phyloP scores from a whole-genome alignment of 176 grass and related monocot species.

The Hsuehochloa calcarea region DNA sequence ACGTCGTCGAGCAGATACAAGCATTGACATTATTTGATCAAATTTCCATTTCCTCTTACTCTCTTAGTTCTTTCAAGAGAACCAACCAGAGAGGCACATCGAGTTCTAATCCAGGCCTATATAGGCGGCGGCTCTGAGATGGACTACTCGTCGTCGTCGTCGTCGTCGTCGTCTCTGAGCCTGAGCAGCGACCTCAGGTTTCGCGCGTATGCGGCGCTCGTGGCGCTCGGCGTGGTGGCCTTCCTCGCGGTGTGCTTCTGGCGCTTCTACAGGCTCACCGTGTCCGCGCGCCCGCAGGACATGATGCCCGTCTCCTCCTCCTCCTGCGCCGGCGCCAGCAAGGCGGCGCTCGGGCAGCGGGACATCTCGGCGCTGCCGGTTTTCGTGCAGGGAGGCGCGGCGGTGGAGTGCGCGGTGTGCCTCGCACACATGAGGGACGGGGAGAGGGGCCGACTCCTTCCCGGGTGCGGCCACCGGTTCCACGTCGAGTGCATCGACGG shows the following conservation, averaged over 20 bases:
- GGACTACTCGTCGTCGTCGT: not conserved
- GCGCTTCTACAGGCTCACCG: slow-evolving; percentile 41
- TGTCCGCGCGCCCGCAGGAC: slow-evolving; percentile 45
- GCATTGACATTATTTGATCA: not conserved
- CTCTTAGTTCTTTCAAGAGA: too few species aligned
- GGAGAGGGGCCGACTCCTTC: slow-evolving; percentile 45
- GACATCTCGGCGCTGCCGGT: slow-evolving; percentile 39
- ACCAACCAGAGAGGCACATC: not conserved
- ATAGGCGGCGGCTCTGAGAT: not conserved
- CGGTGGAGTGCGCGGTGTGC: slow-evolving; percentile 61
- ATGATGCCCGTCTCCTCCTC: not conserved
- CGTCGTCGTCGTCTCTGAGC: not conserved
- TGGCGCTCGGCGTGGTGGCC: not conserved
- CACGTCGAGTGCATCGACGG: slow-evolving; percentile 58
- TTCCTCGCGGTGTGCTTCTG: slow-evolving; percentile 26
- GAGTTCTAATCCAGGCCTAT: not conserved
- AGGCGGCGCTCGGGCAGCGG: not conserved
- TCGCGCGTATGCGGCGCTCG: slow-evolving; percentile 13
- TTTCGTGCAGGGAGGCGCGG: slow-evolving; percentile 26
- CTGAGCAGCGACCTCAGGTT: slow-evolving; percentile 21
- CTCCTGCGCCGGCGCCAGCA: not conserved
- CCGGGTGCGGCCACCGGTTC: slow-evolving; percentile 58
- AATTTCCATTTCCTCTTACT: not conserved
- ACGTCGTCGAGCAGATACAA: slow-evolving; percentile 27
- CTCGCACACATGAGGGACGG: slow-evolving; percentile 45